Evolutionary conservation across 345 rosid species (phyloP).

Genomic region (Melaleuca quinquenervia): DNA sequence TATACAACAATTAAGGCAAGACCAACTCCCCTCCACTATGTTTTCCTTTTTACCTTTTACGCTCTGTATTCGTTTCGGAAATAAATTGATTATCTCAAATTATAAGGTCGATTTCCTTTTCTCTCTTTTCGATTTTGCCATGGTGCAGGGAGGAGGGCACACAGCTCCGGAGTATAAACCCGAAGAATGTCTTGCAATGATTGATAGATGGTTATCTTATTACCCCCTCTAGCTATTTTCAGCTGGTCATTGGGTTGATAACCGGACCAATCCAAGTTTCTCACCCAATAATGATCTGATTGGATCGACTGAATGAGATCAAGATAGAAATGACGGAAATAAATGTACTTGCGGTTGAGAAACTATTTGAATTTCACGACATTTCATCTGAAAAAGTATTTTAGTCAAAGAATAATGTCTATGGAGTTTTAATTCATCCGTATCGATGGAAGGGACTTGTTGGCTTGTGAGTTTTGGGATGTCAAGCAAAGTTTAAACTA

Average conservation of each 20-base stretch:
- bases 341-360: background rate
- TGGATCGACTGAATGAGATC: background rate
- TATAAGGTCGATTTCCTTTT: background rate
- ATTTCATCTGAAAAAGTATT: background rate
- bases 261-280: too few relatives aligned
- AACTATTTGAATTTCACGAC: background rate
- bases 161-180: background rate
- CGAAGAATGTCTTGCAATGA: background rate
- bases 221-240: background rate
- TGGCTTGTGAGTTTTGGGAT: too few relatives aligned
- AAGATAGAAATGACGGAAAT: background rate
- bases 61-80: background rate
- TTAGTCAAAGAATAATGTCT: background rate
- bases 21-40: background rate
- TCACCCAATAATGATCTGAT: background rate
- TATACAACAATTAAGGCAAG: conserved; percentile 2
- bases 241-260: background rate
- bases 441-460: too few relatives aligned
- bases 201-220: background rate
- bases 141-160: background rate
- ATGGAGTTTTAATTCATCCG: background rate
- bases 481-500: too few relatives aligned
- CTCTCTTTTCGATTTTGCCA: too few relatives aligned
- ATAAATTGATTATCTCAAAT: too few relatives aligned
- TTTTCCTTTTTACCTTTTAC: background rate